phyloP scores from a whole-genome alignment of 2,329 filamentous ascomycete species.

The Arthrobotrys entomopaga region DNA sequence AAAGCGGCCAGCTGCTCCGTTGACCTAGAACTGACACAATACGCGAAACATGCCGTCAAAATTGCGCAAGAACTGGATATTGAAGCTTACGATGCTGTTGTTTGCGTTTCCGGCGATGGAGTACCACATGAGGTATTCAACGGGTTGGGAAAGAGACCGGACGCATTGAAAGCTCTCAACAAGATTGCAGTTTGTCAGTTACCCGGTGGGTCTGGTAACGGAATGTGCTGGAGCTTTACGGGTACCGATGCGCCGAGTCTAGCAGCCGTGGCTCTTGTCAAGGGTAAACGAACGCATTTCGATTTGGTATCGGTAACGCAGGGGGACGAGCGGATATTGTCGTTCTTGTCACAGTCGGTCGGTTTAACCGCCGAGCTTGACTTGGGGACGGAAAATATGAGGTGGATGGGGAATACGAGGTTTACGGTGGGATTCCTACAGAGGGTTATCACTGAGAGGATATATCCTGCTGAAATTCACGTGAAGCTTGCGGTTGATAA shows the following conservation, averaged over 20 bases:
- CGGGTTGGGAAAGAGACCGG: constrained; percentile 78
- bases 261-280: constrained; percentile 84
- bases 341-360: constrained; percentile 88
- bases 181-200: constrained; percentile 85
- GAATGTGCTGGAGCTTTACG: constrained; percentile 87
- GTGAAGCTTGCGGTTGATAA: constrained; percentile 82
- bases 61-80: constrained; percentile 80
- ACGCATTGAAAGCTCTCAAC: constrained; percentile 77
- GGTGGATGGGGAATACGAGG: constrained; percentile 88
- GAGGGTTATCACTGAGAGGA: constrained; percentile 77
- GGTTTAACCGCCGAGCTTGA: constrained; percentile 92
- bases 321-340: constrained; percentile 76
- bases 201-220: constrained; percentile 93
- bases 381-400: constrained; percentile 85
- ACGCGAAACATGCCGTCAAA: constrained; percentile 79
- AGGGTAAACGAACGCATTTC: constrained; percentile 77
- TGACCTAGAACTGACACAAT: constrained; percentile 76
- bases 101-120: constrained; percentile 91
- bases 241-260: constrained; percentile 79
- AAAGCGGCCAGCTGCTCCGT: constrained; percentile 80
- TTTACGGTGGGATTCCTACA: constrained; percentile 88
- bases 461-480: constrained; percentile 89
- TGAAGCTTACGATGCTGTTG: constrained; percentile 82
- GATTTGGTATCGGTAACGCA: constrained; percentile 91
- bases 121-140: constrained; percentile 95